These are phyloP conservation scores for Angomonas ambiguus DNA, from an alignment of 208 protist species.

Conservation along the genomic window DNA sequence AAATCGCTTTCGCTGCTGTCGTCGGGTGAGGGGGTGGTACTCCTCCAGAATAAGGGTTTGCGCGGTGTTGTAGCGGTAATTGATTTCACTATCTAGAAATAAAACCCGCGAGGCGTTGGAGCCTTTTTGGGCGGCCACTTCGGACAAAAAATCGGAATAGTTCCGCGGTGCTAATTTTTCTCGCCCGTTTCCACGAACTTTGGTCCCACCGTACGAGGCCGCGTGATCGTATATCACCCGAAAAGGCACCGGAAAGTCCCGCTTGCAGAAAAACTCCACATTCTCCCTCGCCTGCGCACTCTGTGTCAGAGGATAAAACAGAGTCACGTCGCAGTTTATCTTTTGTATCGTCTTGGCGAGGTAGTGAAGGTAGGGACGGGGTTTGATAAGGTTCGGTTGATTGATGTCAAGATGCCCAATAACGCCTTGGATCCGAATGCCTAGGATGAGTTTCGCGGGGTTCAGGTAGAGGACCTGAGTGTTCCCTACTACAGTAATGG, in stretches of 20 bases:
- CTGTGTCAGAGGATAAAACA: slow-evolving; percentile 28
- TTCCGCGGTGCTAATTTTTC: slow-evolving; percentile 41
- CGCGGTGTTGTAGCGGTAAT: slow-evolving; percentile 62
- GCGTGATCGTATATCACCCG: slow-evolving; percentile 41
- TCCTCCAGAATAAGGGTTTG: slow-evolving; percentile 70
- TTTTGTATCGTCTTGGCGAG: slow-evolving; percentile 51
- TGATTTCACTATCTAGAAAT: slow-evolving; percentile 80
- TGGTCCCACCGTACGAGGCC: slow-evolving; percentile 2
- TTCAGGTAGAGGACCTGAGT: slow-evolving; percentile 32
- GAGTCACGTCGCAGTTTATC: slow-evolving; percentile 61
- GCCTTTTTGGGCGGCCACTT: slow-evolving; percentile 26
- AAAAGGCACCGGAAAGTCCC: slow-evolving; percentile 47
- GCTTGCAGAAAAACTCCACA: slow-evolving; percentile 27
- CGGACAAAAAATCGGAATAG: slow-evolving; percentile 56
- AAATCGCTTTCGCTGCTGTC: slow-evolving; percentile 26
- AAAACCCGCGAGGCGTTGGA: slow-evolving; percentile 46
- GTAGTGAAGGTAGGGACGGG: slow-evolving; percentile 71
- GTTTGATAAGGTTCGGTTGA: slow-evolving; percentile 24
- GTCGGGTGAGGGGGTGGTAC: slow-evolving; percentile 44
- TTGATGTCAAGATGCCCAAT: slow-evolving; percentile 44
- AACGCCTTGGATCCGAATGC: slow-evolving; percentile 64
- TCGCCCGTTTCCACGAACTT: slow-evolving; percentile 10
- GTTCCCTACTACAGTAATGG: slow-evolving; percentile 23
- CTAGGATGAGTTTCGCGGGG: slow-evolving; percentile 41
- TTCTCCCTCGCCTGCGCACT: slow-evolving; percentile 17